Evolutionary conservation across 2,329 filamentous ascomycete species (phyloP).

Genomic region (Xylariaceae sp.): DNA sequence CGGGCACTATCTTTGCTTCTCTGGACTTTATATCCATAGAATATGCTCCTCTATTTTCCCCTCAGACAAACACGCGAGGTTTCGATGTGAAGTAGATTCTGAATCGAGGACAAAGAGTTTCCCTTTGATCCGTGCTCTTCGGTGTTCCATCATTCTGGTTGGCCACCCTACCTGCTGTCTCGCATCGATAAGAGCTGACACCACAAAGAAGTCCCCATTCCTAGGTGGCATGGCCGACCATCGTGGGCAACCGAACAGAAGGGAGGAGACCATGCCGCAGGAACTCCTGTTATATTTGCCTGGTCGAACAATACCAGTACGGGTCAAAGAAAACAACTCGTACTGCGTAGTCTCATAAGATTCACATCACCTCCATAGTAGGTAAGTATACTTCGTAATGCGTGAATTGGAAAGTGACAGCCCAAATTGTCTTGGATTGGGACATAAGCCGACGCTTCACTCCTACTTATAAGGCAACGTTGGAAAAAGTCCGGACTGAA

Average conservation of each 20-base stretch:
- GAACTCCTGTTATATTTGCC: neutral
- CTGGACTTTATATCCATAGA: neutral
- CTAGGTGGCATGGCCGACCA: neutral
- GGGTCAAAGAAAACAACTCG: too few relatives aligned
- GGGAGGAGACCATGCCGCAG: neutral
- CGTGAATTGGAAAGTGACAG: too few relatives aligned
- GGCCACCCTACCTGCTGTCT: neutral
- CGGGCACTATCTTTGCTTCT: neutral
- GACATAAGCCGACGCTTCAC: too few relatives aligned
- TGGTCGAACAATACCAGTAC: neutral
- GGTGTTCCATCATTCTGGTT: neutral
- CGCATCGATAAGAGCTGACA: neutral
- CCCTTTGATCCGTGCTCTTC: neutral
- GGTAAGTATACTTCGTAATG: too few relatives aligned
- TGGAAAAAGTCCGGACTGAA: too few relatives aligned
- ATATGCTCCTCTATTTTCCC: too few relatives aligned
- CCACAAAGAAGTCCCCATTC: neutral
- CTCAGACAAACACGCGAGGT: too few relatives aligned
- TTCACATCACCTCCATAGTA: too few relatives aligned
- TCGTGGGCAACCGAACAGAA: neutral
- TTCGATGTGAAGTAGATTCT: too few relatives aligned
- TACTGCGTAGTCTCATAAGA: too few relatives aligned
- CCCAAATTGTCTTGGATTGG: too few relatives aligned
- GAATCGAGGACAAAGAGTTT: neutral
- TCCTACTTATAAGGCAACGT: too few relatives aligned